These are phyloP conservation scores for Plectosphaerella plurivora DNA, from an alignment of 2,329 filamentous ascomycete genomes.

Conservation along the genomic window DNA sequence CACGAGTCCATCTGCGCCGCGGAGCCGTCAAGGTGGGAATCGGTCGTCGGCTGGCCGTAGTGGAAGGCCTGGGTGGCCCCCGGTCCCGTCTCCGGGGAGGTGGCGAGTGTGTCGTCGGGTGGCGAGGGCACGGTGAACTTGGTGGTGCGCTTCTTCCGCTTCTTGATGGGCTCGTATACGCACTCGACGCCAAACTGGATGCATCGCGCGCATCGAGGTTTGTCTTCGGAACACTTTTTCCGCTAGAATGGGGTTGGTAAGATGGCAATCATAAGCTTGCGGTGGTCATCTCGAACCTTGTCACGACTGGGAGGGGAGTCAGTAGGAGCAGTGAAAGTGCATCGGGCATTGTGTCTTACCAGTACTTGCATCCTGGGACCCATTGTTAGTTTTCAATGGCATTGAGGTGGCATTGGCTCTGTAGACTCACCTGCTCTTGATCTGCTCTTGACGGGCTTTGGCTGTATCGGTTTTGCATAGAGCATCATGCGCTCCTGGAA, in stretches of 20 bases:
- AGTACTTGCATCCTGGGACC: conserved; percentile 10
- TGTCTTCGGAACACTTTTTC: conserved; percentile 13
- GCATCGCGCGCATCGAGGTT: conserved; percentile 10
- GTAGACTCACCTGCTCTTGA: conserved; percentile 12
- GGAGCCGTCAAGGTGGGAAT: not conserved
- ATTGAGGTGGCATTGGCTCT: not conserved
- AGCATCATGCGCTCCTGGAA: conserved; percentile 6
- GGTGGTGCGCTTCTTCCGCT: conserved; percentile 9
- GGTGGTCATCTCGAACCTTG: conserved; percentile 6
- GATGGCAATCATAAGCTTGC: not conserved
- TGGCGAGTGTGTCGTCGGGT: not conserved
- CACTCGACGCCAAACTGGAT: conserved; percentile 9
- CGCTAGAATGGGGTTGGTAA: conserved; percentile 4
- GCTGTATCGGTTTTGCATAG: conserved; percentile 10
- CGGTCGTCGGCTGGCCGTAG: not conserved
- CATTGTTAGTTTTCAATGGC: conserved; percentile 2
- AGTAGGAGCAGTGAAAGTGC: not conserved
- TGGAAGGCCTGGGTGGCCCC: not conserved
- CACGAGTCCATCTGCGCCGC: not conserved
- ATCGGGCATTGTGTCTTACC: conserved; percentile 1
- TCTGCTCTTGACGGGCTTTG: conserved; percentile 11
- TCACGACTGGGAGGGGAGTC: conserved; percentile 7
- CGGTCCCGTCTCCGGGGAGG: not conserved
- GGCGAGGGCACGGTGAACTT: conserved; percentile 3
- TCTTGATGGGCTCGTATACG: conserved; percentile 12